Base-by-base conservation (phyloP, 2,329 filamentous ascomycete genomes). In the Endocalyx cinctus region DNA sequence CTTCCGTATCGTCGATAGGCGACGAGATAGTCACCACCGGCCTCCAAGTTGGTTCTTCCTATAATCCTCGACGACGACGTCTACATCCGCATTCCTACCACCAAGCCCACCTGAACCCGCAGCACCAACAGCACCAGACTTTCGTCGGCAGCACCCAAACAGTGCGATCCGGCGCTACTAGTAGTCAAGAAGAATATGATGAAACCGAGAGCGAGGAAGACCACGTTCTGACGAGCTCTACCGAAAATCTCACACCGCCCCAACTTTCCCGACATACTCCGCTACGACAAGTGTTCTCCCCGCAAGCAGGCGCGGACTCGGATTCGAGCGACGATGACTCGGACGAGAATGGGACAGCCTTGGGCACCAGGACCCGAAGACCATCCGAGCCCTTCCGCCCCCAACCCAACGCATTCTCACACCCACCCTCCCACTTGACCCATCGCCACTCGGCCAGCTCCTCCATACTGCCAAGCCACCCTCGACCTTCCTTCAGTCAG, bases 21-120 rank as follows among this genome's bases (percentile, higher is more conserved):
- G 88, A 95, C 46, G 89, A 96, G 53, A 90, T 95, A 46, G 84
- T 95, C 45, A 94, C 87, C 2, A 92, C 87, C 5, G 89, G 89
- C 17, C 72, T 96, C 26, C 79, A 80, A 33, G 81, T 96, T 33
- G 82, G 84, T 43, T 73, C 74, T 48, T 72, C 77, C 28, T 77
- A 79, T 46, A 62, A 69, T 16, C 73, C 77, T 16, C 76, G 82
- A 38, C 79, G 82, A 34, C 59, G 70, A 35, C 72, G 73, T 28
- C 47, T 63, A 33, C 59, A 67, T 17, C 52, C 48, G 33, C 51
- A 50, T 27, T 43, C 46, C 11, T 41, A 47, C 33, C n/a, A n/a
- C n/a, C n/a, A n/a, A n/a, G 39, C 46, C 14, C 50, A 47, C 16
- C 27, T 41, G 27, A 33, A 43, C 22, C 30, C 37, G 6, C 55